Percentiles rank a stretch among this genome's conserved stretches.
Evolutionary conservation across 352 stramenopile genomes (phyloP).

Genomic region (Globisporangium canariense): DNA sequence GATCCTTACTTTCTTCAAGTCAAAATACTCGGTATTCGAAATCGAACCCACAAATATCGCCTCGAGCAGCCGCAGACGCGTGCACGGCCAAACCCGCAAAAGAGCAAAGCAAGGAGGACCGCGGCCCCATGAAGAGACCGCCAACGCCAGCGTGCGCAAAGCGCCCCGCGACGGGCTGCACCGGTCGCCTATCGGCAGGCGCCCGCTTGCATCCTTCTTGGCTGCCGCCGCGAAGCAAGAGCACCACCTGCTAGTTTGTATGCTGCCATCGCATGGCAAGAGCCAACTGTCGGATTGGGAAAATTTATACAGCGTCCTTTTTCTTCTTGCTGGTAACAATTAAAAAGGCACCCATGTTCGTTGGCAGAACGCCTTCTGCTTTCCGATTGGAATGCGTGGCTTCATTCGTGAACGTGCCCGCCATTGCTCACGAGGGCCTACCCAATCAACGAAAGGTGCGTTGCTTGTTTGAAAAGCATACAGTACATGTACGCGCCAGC

Average conservation of each 20-base stretch:
- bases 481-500: neutral
- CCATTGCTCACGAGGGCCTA: neutral
- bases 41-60: no score
- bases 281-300: neutral
- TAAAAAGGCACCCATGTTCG: slow-evolving; percentile 7
- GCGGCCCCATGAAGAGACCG: no score
- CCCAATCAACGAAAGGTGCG: no score
- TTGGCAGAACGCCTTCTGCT: neutral
- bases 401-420: slow-evolving; percentile 1
- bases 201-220: neutral
- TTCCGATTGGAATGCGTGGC: neutral
- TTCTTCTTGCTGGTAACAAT: neutral
- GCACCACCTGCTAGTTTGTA: no score
- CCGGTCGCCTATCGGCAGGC: neutral
- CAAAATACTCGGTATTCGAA: no score
- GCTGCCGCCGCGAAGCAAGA: neutral
- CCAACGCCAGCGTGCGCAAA: neutral
- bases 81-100: no score
- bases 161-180: slow-evolving; percentile 5
- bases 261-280: no score
- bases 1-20: no score
- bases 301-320: neutral
- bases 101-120: neutral
- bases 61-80: no score
- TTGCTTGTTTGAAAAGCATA: neutral